Base-by-base conservation (phyloP, 1,139 yeast genomes). In the Suhomyces panamericanus region DNA sequence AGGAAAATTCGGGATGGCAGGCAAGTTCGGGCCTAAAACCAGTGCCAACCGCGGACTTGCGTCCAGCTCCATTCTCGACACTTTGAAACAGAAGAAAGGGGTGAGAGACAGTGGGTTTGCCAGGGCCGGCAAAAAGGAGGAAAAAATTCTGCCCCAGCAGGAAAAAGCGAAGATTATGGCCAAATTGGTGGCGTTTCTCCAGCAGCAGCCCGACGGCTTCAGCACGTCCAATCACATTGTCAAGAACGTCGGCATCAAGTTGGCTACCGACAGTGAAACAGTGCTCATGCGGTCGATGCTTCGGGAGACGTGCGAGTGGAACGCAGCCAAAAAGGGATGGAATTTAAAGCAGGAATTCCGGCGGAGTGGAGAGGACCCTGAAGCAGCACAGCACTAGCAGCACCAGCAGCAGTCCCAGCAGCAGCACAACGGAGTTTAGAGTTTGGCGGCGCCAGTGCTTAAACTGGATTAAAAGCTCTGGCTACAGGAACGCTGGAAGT, bases 1-100 rank as follows among this genome's bases (percentile, higher is more conserved):
- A 0, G 99, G 99, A 0, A 80, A 80, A 54, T 89, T 85, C 69
- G 99, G 99, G 0, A 64, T 71, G 17, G 96, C 96, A 0, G 96
- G 96, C 2, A 46, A 75, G 63, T 63, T 66, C 62, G 55, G 73
- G 34, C 56, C 58, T 4, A 66, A 60, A 42, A 52, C 48, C 43
- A 48, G 38, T 16, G 47, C 49, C 3, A 43, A 38, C 4, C 32
- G 30, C 16, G 35, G 29, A 1, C 50, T 62, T 13, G 56, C 71
- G 1, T 57, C 73, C 2, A 47, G 62, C 1, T 51, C 63, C 3
- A 73, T 76, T 41, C 57, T 77, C 31, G 54, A 60, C n/a, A 66
- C 63, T 28, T 63, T 77, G 40, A 62, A 59, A 48, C 52, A 50
- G 26, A 44, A 57, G 47, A 48, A 48, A 33, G 46, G 40, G 3